These are phyloP conservation scores for Deinandra increscens DNA, from an alignment of 129 eudicot genomes.

Conservation along the genomic window DNA sequence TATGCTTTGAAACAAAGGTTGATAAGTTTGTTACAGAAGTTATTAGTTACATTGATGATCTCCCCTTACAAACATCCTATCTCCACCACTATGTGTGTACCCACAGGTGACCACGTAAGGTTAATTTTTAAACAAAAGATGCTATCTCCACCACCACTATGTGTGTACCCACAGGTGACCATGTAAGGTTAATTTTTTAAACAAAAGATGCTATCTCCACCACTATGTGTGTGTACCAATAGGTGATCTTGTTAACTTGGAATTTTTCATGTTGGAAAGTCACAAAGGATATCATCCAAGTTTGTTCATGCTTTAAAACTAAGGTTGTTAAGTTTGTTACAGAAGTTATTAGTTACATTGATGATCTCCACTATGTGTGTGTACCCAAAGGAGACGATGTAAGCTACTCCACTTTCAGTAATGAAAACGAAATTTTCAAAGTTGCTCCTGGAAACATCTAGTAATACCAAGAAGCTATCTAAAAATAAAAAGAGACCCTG, in stretches of 20 bases:
- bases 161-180: no score
- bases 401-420: conserved; percentile 4
- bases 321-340: conserved; percentile 4
- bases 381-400: conserved; percentile 2
- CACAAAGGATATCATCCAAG: background rate
- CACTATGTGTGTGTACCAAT: no score
- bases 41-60: background rate
- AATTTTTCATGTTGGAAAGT: conserved; percentile 4
- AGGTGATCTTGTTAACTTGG: background rate
- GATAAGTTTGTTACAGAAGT: conserved; percentile 12
- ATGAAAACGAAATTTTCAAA: background rate
- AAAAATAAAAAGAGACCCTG: background rate
- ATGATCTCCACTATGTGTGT: background rate
- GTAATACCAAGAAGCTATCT: conserved; percentile 17
- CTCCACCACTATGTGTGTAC: background rate
- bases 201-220: no score
- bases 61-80: conserved; percentile 4
- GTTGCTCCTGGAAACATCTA: conserved; percentile 13
- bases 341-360: background rate
- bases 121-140: no score
- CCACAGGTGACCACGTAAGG: conserved; percentile 5
- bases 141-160: no score
- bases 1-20: conserved; percentile 6
- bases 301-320: conserved; percentile 2
- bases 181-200: no score